These are phyloP conservation scores for Cladosporium sphaerospermum DNA, from an alignment of 2,329 filamentous ascomycete genomes.

Conservation along the genomic window DNA sequence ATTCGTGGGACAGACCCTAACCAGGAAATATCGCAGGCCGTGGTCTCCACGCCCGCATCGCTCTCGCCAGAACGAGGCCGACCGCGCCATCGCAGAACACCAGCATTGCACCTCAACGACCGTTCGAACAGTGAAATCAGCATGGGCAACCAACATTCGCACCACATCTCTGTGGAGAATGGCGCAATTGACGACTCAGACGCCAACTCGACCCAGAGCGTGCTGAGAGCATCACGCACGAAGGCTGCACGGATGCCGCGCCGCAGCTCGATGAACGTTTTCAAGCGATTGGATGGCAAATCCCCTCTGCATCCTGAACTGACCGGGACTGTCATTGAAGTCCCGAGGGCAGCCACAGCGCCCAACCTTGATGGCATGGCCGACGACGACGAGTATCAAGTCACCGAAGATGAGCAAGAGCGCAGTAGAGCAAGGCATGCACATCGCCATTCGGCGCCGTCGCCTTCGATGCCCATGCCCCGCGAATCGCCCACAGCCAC, in stretches of 20 bases:
- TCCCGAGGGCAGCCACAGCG: constrained; percentile 11
- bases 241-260: constrained; percentile 20
- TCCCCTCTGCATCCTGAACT: constrained; percentile 20
- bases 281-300: constrained; percentile 26
- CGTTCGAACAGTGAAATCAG: neutral
- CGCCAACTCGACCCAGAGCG: constrained; percentile 20
- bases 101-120: constrained; percentile 9
- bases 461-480: constrained; percentile 15
- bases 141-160: constrained; percentile 28
- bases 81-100: constrained; percentile 15
- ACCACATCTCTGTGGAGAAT: neutral
- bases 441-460: constrained; percentile 13
- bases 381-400: neutral
- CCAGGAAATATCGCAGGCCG: constrained; percentile 10
- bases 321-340: constrained; percentile 17
- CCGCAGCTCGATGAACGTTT: constrained; percentile 28
- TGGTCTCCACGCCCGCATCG: constrained; percentile 10
- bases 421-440: constrained; percentile 11
- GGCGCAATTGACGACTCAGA: constrained; percentile 15
- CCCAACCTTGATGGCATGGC: constrained; percentile 10
- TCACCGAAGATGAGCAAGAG: constrained; percentile 2
- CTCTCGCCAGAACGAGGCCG: constrained; percentile 13
- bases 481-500: constrained; percentile 21
- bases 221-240: constrained; percentile 17
- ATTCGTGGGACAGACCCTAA: constrained; percentile 18